Conservation (phyloP, 2,329 filamentous ascomycete species). For the Alternaria panax region DNA sequence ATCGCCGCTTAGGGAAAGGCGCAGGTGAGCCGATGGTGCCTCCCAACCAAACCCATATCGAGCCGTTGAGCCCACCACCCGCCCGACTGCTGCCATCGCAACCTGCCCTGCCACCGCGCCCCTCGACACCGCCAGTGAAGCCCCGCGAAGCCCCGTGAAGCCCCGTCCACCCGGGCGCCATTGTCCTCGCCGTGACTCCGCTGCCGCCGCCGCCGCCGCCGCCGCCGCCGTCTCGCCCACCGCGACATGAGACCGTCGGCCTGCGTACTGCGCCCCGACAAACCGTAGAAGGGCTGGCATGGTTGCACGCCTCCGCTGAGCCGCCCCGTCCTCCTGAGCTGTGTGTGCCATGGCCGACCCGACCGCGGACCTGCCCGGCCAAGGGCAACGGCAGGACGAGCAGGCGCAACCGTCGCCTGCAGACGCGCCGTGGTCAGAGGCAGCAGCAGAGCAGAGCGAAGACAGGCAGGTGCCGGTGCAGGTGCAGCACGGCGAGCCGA, state of each 20-base stretch:
- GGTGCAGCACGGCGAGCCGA: slow-evolving; percentile 10
- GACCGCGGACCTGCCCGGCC: slow-evolving; percentile 34
- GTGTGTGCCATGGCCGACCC: slow-evolving; percentile 42
- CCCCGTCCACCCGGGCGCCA: slow-evolving; percentile 2
- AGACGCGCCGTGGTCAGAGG: slow-evolving; percentile 29
- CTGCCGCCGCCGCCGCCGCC: neutral
- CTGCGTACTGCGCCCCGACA: slow-evolving; percentile 20
- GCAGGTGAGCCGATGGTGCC: slow-evolving; percentile 22
- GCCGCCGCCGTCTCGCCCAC: slow-evolving; percentile 5
- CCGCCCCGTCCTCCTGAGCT: slow-evolving; percentile 35
- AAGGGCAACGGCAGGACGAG: slow-evolving; percentile 21
- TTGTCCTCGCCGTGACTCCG: slow-evolving; percentile 5
- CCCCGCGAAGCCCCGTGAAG: too few species aligned
- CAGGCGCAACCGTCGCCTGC: slow-evolving; percentile 33
- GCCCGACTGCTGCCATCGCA: slow-evolving; percentile 1
- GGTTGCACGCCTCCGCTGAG: slow-evolving; percentile 41
- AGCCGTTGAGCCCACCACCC: slow-evolving; percentile 20
- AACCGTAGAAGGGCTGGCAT: slow-evolving; percentile 35
- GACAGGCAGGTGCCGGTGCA: neutral
- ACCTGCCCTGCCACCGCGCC: neutral
- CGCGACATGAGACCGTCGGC: slow-evolving; percentile 41
- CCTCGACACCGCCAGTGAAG: neutral
- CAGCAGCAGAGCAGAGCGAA: slow-evolving; percentile 8
- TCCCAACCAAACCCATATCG: slow-evolving; percentile 27
- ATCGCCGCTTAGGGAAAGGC: slow-evolving; percentile 19